These are phyloP conservation scores for Sinapis alba DNA, from an alignment of 441 rosid genomes.

Conservation along the genomic window DNA sequence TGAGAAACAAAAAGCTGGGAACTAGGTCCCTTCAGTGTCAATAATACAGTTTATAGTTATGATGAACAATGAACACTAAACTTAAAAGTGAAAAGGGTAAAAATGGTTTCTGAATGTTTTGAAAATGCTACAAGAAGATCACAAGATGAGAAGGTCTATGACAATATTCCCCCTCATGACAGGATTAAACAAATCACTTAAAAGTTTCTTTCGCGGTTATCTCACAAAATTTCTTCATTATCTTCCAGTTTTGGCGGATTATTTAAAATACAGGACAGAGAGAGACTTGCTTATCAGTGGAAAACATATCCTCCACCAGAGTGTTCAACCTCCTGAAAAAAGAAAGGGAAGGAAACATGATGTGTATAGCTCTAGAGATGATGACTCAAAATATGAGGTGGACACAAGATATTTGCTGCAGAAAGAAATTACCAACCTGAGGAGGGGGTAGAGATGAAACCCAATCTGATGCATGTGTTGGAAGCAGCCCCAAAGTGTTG, in stretches of 20 bases:
- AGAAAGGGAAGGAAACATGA: background rate
- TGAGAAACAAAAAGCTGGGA: conserved; percentile 28
- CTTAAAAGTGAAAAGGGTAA: conserved; percentile 26
- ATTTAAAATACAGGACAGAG: background rate
- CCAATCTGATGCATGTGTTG: conserved; percentile 84
- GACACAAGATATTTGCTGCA: background rate
- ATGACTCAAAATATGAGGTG: background rate
- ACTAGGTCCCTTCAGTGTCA: conserved; percentile 24
- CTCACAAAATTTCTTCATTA: background rate
- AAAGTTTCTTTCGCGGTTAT: background rate
- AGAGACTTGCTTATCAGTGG: conserved; percentile 29
- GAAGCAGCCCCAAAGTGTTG: conserved; percentile 51
- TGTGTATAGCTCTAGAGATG: background rate
- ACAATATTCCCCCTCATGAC: background rate
- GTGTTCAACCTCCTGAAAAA: conserved; percentile 84
- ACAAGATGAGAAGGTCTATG: background rate
- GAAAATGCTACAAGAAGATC: conserved; percentile 24
- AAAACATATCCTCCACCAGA: conserved; percentile 80
- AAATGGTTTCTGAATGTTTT: conserved; percentile 17
- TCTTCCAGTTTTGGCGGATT: background rate
- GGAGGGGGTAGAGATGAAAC: conserved; percentile 96
- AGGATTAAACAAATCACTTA: background rate
- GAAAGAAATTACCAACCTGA: conserved; percentile 51
- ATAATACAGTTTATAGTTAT: conserved; percentile 31
- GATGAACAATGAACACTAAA: conserved; percentile 31